Evolutionary conservation across 2,329 filamentous ascomycete species (phyloP).

Genomic region (Stenocarpella maydis): DNA sequence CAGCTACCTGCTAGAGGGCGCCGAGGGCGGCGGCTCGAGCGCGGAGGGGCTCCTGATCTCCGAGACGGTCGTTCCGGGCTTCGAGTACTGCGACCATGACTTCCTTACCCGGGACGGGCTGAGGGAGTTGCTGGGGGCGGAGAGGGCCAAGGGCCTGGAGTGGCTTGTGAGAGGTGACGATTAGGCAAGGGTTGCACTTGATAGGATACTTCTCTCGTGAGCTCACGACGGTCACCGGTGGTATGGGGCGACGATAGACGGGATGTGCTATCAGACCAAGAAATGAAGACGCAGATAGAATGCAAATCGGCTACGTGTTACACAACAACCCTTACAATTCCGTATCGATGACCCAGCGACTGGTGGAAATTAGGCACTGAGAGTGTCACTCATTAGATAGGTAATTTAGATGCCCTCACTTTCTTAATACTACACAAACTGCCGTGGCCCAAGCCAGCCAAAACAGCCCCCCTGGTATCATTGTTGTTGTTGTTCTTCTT

Average conservation of each 20-base stretch:
- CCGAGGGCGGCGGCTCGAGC: conserved; percentile 46
- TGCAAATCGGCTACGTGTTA: neutral
- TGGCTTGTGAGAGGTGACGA: conserved; percentile 50
- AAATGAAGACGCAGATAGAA: no score
- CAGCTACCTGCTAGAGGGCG: conserved; percentile 62
- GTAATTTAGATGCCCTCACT: neutral
- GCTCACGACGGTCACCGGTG: neutral
- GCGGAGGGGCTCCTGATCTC: conserved; percentile 68
- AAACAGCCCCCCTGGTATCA: neutral
- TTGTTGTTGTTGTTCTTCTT: neutral
- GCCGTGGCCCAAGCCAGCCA: neutral
- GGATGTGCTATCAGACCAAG: no score
- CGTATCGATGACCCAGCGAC: neutral
- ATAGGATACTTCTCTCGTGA: neutral
- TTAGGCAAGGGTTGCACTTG: neutral
- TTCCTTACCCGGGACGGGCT: conserved; percentile 65
- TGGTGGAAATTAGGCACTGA: neutral
- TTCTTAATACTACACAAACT: neutral
- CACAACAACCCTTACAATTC: neutral
- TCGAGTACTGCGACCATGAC: conserved; percentile 73
- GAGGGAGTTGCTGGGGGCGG: conserved; percentile 58
- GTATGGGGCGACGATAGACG: neutral
- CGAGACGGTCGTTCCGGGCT: conserved; percentile 74
- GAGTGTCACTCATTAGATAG: neutral
- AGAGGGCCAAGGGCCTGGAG: conserved; percentile 57